Conservation (phyloP, 75 land plant species). For the Sequoia sempervirens region DNA sequence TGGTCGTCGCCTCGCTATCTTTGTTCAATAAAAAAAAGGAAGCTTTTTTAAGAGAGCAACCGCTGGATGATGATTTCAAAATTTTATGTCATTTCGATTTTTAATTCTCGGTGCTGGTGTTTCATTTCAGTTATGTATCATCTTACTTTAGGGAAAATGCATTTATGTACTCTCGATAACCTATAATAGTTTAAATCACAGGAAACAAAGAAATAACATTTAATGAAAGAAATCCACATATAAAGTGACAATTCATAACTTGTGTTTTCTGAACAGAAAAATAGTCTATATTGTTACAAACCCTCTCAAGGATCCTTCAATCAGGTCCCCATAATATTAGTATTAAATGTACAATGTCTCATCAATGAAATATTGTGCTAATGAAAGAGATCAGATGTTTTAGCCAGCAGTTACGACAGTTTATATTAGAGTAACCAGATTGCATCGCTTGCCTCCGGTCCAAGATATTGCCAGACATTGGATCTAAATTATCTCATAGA, state of each 20-base stretch:
- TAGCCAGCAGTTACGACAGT: not conserved
- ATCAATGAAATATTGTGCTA: not conserved
- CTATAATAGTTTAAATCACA: not conserved
- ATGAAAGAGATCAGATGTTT: not conserved
- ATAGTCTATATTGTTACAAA: not conserved
- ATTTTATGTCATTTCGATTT: too few species aligned
- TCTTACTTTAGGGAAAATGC: not conserved
- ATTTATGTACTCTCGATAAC: not conserved
- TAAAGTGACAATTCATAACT: not conserved
- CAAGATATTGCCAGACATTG: not conserved
- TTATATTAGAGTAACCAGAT: not conserved
- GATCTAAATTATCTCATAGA: not conserved
- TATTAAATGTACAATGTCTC: conserved; percentile 2
- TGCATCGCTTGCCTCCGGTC: not conserved
- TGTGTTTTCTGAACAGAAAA: not conserved
- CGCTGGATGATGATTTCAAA: too few species aligned
- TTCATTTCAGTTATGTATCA: not conserved
- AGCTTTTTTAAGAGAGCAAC: too few species aligned
- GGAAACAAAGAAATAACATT: not conserved
- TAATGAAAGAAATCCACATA: not conserved
- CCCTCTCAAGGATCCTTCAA: conserved; percentile 2
- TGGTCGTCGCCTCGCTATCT: too few species aligned
- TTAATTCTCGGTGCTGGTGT: not conserved
- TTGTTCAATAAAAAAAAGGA: too few species aligned
- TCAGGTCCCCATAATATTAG: not conserved